These are phyloP conservation scores for Sicyos edulis DNA, from an alignment of 306 rosid species.

Conservation along the genomic window DNA sequence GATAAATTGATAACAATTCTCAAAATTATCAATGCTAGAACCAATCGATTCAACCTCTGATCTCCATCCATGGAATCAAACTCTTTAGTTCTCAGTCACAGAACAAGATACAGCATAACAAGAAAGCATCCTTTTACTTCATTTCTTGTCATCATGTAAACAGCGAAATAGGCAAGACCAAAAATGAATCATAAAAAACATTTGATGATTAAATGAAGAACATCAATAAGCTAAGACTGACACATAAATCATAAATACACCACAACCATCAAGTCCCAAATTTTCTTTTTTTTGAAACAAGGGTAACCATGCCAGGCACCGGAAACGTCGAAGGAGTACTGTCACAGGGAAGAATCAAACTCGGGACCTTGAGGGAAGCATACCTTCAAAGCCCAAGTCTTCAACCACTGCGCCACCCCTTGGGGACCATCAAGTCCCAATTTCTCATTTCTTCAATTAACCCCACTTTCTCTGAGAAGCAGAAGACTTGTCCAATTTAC, in stretches of 20 bases:
- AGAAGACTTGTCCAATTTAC: constrained; percentile 2
- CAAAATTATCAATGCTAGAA: neutral
- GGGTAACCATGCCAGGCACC: too few species aligned
- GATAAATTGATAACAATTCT: neutral
- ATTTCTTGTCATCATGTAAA: neutral
- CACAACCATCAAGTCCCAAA: neutral
- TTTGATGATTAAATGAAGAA: neutral
- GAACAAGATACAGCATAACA: constrained; percentile 8
- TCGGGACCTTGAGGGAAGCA: too few species aligned
- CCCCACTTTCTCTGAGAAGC: neutral
- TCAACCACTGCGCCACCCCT: too few species aligned
- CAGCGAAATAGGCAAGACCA: neutral
- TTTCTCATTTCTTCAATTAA: constrained; percentile 12
- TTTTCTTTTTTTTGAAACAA: too few species aligned
- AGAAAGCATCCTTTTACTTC: neutral
- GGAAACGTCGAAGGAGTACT: too few species aligned
- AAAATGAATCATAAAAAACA: neutral
- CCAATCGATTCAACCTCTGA: neutral
- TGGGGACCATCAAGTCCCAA: constrained; percentile 6
- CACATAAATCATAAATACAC: constrained; percentile 4
- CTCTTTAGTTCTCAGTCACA: neutral
- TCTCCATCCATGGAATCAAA: neutral
- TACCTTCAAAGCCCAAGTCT: too few species aligned
- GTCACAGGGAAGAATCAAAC: too few species aligned
- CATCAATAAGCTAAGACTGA: neutral